Conservation (phyloP, 345 rosid species). For the Lepidium didymum region DNA sequence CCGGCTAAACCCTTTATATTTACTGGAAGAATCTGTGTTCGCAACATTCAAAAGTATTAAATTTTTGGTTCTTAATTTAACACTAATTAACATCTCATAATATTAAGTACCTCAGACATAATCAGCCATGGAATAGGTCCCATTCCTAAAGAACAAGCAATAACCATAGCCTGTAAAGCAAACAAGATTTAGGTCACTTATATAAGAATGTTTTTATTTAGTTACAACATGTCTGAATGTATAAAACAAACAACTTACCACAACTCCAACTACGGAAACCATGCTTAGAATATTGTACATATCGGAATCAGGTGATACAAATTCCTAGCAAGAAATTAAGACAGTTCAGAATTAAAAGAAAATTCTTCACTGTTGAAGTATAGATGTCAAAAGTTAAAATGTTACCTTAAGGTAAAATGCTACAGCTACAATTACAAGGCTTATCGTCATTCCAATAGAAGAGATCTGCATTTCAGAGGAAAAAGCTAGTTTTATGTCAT, state of each 20-base stretch:
- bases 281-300: slow-evolving; percentile 57
- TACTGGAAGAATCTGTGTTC: slow-evolving; percentile 75
- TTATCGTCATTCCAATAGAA: slow-evolving; percentile 63
- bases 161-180: slow-evolving; percentile 52
- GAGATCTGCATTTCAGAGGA: slow-evolving; percentile 50
- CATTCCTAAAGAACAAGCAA: slow-evolving; percentile 79
- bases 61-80: not conserved
- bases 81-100: not conserved
- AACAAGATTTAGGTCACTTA: not conserved
- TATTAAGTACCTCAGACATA: slow-evolving; percentile 83
- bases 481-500: not conserved
- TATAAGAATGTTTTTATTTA: not conserved
- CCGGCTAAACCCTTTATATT: slow-evolving; percentile 91
- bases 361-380: slow-evolving; percentile 1
- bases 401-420: slow-evolving; percentile 67
- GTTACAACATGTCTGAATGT: not conserved
- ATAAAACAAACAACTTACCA: slow-evolving; percentile 42
- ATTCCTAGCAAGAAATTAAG: slow-evolving; percentile 37
- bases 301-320: slow-evolving; percentile 44
- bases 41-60: not conserved
- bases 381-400: not conserved
- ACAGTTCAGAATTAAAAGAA: slow-evolving; percentile 2
- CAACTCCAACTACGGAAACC: slow-evolving; percentile 78
- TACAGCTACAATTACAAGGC: slow-evolving; percentile 58
- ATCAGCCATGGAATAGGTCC: slow-evolving; percentile 97